Conservation (phyloP, 768 basidiomycete genomes). For the Xerocomellus amylosporus region DNA sequence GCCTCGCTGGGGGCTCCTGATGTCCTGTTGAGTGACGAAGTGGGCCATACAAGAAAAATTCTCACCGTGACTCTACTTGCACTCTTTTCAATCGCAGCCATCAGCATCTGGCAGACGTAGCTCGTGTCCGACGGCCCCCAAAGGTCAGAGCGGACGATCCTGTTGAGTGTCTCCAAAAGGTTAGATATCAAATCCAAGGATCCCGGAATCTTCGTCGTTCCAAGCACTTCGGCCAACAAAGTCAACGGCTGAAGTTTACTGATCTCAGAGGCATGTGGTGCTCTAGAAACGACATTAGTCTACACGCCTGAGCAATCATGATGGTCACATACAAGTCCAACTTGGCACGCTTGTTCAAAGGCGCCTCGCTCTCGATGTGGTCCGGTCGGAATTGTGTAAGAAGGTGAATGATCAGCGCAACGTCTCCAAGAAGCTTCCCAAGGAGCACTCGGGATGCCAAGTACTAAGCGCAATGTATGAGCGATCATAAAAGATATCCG, state of each 20-base stretch:
- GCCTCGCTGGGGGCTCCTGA: constrained; percentile 54
- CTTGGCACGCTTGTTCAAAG: constrained; percentile 64
- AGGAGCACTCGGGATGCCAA: constrained; percentile 49
- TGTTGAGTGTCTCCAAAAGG: constrained; percentile 70
- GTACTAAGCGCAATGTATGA: constrained; percentile 34
- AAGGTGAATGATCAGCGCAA: constrained; percentile 50
- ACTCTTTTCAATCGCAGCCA: constrained; percentile 73
- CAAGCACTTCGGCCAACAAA: constrained; percentile 68
- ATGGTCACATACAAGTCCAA: constrained; percentile 53
- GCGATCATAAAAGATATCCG: not conserved
- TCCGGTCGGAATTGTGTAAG: constrained; percentile 49
- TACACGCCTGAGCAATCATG: not conserved
- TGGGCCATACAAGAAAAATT: not conserved
- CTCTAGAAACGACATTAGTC: constrained; percentile 3
- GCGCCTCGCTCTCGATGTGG: constrained; percentile 39
- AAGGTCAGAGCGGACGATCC: constrained; percentile 55
- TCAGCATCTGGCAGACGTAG: constrained; percentile 80
- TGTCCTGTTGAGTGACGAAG: not conserved
- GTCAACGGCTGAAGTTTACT: constrained; percentile 48
- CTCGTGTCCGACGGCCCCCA: constrained; percentile 60
- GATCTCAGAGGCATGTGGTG: constrained; percentile 31
- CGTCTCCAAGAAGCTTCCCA: constrained; percentile 46
- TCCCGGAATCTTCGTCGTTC: constrained; percentile 59
- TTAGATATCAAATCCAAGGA: constrained; percentile 68
- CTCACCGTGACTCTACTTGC: constrained; percentile 56